These are phyloP conservation scores for Nemania diffusa DNA, from an alignment of 2,329 filamentous ascomycete species.

Conservation along the genomic window DNA sequence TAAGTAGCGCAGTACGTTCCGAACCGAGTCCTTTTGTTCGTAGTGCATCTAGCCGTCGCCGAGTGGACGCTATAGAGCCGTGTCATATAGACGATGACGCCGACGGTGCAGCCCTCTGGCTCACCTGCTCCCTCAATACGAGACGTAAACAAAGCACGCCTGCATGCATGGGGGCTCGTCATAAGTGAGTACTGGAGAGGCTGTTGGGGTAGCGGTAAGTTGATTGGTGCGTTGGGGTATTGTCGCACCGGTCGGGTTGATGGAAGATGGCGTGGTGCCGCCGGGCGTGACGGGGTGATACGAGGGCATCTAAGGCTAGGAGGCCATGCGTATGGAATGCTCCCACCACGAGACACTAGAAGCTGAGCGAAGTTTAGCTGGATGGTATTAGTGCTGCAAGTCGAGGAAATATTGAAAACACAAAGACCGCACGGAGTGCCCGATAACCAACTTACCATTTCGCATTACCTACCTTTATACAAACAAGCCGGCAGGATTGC, in stretches of 20 bases:
- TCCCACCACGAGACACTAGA: conserved; percentile 22
- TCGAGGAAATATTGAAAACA: background rate
- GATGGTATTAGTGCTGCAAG: conserved; percentile 13
- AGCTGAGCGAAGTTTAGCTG: conserved; percentile 4
- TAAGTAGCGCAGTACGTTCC: too few species aligned
- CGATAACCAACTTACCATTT: background rate
- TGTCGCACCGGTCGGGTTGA: conserved; percentile 19
- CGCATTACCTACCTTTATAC: background rate
- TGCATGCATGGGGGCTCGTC: conserved; percentile 5
- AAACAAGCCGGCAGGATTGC: too few species aligned
- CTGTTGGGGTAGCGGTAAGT: conserved; percentile 4
- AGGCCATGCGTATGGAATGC: background rate
- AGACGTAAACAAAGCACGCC: conserved; percentile 13
- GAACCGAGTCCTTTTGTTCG: background rate
- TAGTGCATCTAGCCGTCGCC: background rate
- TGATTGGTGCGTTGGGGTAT: conserved; percentile 5
- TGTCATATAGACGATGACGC: background rate
- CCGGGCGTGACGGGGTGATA: conserved; percentile 18
- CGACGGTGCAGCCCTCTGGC: background rate
- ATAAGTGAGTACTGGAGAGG: background rate
- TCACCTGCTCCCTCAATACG: background rate
- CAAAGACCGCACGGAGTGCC: background rate
- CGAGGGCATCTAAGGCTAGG: conserved; percentile 18
- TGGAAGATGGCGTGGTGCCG: conserved; percentile 20
- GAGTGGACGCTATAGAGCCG: background rate